Base-by-base conservation (phyloP, 192 early-diverging fungal species). In the Umbelopsis sp. region DNA sequence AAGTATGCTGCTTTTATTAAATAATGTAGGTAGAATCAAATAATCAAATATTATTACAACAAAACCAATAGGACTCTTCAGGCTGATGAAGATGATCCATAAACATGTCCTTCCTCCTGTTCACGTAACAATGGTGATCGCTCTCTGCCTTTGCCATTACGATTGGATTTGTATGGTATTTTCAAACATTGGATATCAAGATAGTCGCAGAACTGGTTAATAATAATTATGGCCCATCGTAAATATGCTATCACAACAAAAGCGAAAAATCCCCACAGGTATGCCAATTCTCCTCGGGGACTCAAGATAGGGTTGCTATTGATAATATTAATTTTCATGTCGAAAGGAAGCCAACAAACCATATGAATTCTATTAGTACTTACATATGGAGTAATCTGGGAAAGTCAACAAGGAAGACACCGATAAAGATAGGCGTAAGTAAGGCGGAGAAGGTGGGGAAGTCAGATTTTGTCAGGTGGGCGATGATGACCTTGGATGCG, bases 401-500 rank as follows among this genome's bases (percentile, higher is more conserved):
- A 10, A 89, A 71, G 68, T 89, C 87, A 20, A 86, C 80, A 38
- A 94, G 69, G 22, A 86, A 69, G 0, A 88, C 89, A 29, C 92
- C 93, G 12, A 93, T 10, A 11, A 88, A 74, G 54, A 95, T 71
- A 17, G 93, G 93, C 14, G 87, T 76, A 73, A 92, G 73, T 59
- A 94, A 83, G 21, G 86, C 84, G 12, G 88, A 90, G 80, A 91
- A 95, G 76, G 85, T 89, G 52, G 96, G 96, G 83, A 91, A 97
- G 41, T 83, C 77, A 71, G 84, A 87, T 81, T 93, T 91, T 34
- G 94, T 95, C 43, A 97, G 84, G 59, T 97, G 96, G 24, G 93
- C 91, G 77, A 97, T 77, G 65, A 97, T 95, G 67, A 97, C 96
- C 73, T 92, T 91, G 73, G 93, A 93, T 38, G 91, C 93, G 80